Base-by-base conservation (phyloP, 2,329 filamentous ascomycete species). In the Parastagonospora nodorum region DNA sequence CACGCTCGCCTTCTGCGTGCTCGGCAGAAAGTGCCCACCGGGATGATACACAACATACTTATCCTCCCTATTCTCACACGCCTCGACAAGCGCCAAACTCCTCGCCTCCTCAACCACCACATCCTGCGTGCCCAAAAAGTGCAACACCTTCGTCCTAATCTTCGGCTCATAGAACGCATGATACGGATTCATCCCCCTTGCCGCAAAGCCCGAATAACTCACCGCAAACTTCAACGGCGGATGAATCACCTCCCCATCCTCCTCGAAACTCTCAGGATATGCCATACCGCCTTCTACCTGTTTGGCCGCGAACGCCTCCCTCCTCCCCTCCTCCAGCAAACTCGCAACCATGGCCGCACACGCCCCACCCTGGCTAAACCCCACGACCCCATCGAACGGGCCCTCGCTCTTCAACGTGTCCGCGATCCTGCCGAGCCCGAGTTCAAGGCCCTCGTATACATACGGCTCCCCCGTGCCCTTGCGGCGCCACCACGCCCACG, bases 21-120 rank as follows among this genome's bases (percentile, higher is more conserved):
- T 86, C 0, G 93, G 93, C 66, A 97, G 83, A 67, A 96, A 92
- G 72, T 97, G 93, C 0, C 92, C 92, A 7, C 93, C 93, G 1
- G 93, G 92, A 74, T 96, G 91, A 63, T 88, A 84, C 45, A 88
- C 79, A 45, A 84, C 79, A 24, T 50, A 57, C 60, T 76, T 81
- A 37, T 74, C 77, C 47, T 80, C 78, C 38, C 69, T 74, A 60
- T 82, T 62, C 68, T 57, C 81, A 71, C 86, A 90, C 40, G 82
- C 80, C 19, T 91, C 85, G 2, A 89, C 80, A 50, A 97, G 74
- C 16, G 78, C 82, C 63, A 83, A 78, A 70, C 85, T 90, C 66
- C 90, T 79, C 45, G 75, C 74, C 77, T 97, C 92, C 29, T 92
- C 89, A 0, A 97, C 92, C 1, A 97, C 90, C 2, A 88, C 90